Base-by-base conservation (phyloP, 768 basidiomycete species). In the Lactarius deliciosus region DNA sequence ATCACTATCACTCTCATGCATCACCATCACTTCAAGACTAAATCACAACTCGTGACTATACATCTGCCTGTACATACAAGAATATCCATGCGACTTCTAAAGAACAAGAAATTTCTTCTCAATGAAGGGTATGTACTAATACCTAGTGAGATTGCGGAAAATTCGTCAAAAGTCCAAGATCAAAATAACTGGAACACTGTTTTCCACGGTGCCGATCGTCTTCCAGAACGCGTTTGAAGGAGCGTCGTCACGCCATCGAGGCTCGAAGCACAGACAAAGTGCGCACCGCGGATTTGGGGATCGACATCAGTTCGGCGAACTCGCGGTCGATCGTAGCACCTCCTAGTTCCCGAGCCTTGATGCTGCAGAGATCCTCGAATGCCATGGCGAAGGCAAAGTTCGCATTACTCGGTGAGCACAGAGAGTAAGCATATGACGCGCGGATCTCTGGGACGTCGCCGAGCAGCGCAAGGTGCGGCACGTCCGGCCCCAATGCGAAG, bases 261-360 rank as follows among this genome's bases (percentile, higher is more conserved):
- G 56, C 40, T 10, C 54, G 62, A 56, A 64, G 30, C 11, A 58
- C 58, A 2, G 62, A 64, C 32, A 68, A 30, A n/a, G 64, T 50
- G 64, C 68, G 66, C 58, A 56, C 58, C 13, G 66, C 28, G n/a
- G 3, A 2, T 58, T 54, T 68, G 59, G 5, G 87, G 70, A 57
- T 81, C 75, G 8, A 81, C 77, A 25, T 81, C 55, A 45, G 79
- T 77, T 58, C 54, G n/a, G 54, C 60, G 9, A 71, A 38, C 32
- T 61, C 55, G 25, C 25, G 30, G 34, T 70, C 71, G 22, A 72
- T 25, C 16, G 15, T 56, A 3, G 10, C 28, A 25, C 1, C 64
- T 67, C 59, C 53, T 32, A 18, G 30, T 34, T 57, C 68, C 53
- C 43, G 56, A n/a, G 68, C 69, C 60, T 70, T 70, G 53, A 70